phyloP scores from a whole-genome alignment of 1,284 basidiomycete species.

The Trametes polyzona region DNA sequence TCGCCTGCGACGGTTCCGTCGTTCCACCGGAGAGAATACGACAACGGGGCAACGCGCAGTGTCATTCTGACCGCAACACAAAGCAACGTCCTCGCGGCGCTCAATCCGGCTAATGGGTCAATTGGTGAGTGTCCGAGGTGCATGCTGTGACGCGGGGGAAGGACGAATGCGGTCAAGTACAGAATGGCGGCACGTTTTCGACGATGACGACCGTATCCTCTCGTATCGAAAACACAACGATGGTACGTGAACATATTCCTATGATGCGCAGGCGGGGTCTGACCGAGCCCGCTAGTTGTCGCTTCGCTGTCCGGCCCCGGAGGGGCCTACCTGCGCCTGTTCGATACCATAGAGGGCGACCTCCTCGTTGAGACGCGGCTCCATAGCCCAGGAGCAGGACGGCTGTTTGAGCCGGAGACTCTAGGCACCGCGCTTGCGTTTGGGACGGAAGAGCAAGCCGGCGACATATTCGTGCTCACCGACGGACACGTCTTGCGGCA shows the following conservation, averaged over 20 bases:
- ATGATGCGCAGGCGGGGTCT: not conserved
- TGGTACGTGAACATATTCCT: slow-evolving; percentile 45
- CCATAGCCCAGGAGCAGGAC: slow-evolving; percentile 49
- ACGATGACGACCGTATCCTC: slow-evolving; percentile 68
- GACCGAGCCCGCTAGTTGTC: slow-evolving; percentile 52
- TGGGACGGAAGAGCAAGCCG: slow-evolving; percentile 37
- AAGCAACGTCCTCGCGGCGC: slow-evolving; percentile 79
- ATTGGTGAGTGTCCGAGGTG: slow-evolving; percentile 57
- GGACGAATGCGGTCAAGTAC: slow-evolving; percentile 21
- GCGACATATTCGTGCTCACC: slow-evolving; percentile 57
- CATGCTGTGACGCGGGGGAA: slow-evolving; percentile 2
- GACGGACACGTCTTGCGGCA: slow-evolving; percentile 61
- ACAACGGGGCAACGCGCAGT: slow-evolving; percentile 43
- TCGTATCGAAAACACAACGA: slow-evolving; percentile 67
- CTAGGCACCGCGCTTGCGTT: slow-evolving; percentile 50
- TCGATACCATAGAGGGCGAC: slow-evolving; percentile 68
- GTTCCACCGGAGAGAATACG: slow-evolving; percentile 49
- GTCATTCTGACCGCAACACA: slow-evolving; percentile 73
- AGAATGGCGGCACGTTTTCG: slow-evolving; percentile 86
- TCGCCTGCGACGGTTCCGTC: slow-evolving; percentile 54
- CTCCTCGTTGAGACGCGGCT: slow-evolving; percentile 72
- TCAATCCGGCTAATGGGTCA: slow-evolving; percentile 73
- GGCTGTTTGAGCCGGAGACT: slow-evolving; percentile 53
- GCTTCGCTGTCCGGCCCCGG: slow-evolving; percentile 78
- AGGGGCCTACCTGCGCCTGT: slow-evolving; percentile 71